Conservation (phyloP, 148 eudicot species). For the Amaranthus hypochondriacus region DNA sequence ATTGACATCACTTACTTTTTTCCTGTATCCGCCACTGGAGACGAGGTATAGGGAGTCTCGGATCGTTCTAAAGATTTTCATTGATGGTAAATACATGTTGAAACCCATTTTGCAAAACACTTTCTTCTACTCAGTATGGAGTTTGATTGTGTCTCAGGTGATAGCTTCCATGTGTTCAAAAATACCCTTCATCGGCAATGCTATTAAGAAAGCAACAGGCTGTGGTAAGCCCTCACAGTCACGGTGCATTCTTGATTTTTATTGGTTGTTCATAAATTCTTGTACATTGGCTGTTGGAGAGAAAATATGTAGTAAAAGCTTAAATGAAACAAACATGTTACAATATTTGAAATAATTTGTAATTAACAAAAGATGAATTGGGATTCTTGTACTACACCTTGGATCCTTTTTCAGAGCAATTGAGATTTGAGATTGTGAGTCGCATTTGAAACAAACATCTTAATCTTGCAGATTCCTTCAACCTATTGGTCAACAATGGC, state of each 20-base stretch:
- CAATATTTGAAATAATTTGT: too few relatives aligned
- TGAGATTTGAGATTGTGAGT: neutral
- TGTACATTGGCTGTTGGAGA: neutral
- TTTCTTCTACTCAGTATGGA: conserved; percentile 8
- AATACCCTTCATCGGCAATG: conserved; percentile 84
- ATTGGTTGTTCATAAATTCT: neutral
- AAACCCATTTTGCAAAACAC: neutral
- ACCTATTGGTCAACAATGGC: conserved; percentile 95
- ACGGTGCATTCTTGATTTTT: conserved; percentile 8
- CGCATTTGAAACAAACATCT: neutral
- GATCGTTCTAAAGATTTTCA: neutral
- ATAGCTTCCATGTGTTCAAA: conserved; percentile 90
- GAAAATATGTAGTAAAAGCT: too few relatives aligned
- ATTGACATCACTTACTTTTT: too few relatives aligned
- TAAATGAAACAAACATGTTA: too few relatives aligned
- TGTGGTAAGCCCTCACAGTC: conserved; percentile 53
- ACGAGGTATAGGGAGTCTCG: too few relatives aligned
- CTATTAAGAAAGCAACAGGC: conserved; percentile 83
- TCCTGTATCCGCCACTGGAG: too few relatives aligned
- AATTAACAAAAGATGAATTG: too few relatives aligned
- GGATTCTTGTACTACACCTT: neutral
- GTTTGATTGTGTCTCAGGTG: conserved; percentile 40
- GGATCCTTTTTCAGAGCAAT: neutral
- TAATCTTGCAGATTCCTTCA: conserved; percentile 76
- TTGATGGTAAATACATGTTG: conserved; percentile 2